Base-by-base conservation (phyloP, 371 early-diverging fungal genomes). In the Blastocladiella emersonii region DNA sequence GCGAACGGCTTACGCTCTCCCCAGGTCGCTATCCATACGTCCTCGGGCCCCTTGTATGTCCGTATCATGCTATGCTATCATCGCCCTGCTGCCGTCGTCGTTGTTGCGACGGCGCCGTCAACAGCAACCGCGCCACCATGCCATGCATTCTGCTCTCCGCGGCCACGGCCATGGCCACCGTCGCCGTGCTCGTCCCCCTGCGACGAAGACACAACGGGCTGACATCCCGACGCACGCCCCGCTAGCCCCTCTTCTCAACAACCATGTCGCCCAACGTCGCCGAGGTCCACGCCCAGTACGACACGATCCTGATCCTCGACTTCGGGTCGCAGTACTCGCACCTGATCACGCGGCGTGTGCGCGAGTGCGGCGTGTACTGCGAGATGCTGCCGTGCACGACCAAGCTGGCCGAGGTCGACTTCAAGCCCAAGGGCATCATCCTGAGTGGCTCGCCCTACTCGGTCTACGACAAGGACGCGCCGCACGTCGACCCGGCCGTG, bases 301-400 rank as follows among this genome's bases (percentile, higher is more conserved):
- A 97, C 74, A 94, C 95, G 63, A 86, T 97, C 78, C 87, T 97
- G 65, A 95, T 97, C 73, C 82, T 97, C 71, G 98, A 97, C 81
- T 95, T 95, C 83, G 98, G 98, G 64, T 93, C 93, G 35, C 95
- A 97, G 79, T 93, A 92, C 79, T 91, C 95, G 25, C 98, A 97
- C 76, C 81, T 97, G 73, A 95, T 97, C 75, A 90, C 95, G 56
- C 86, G 95, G 60, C 89, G 98, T 68, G 81, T 97, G 65, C 87
- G 98, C 72, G 95, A 95, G 75, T 81, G 88, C 67, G 95, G 95
- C 64, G 92, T 97, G 61, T 97, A 97, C 83, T 95, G 95, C 81
- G 98, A 97, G 80, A 83, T 97, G 64, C 78, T 90, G 63, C 93
- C 95, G 59, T 95, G 98, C 83, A 97, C 93, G 65, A 86, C 88